These are phyloP conservation scores for Hapsidospora chrysogenum DNA, from an alignment of 495 filamentous ascomycete genomes.

Conservation along the genomic window DNA sequence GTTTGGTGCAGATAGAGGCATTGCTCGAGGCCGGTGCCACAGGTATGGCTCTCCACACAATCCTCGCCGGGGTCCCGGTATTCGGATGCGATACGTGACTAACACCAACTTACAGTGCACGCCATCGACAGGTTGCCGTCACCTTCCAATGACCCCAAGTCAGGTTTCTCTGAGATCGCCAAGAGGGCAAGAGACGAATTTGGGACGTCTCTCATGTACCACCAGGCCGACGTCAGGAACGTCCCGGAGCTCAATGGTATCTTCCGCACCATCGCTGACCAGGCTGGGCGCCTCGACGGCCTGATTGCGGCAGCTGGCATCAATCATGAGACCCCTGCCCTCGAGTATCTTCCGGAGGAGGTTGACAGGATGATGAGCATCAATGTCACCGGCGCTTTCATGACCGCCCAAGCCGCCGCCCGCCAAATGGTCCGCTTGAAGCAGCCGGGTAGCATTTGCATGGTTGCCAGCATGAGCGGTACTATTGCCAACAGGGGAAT, in stretches of 20 bases:
- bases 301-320: constrained; percentile 70
- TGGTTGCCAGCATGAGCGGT: constrained; percentile 70
- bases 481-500: constrained; percentile 53
- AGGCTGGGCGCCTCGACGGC: constrained; percentile 61
- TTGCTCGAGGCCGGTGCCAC: constrained; percentile 66
- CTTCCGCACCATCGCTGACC: constrained; percentile 48
- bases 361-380: constrained; percentile 50
- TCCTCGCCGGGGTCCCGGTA: too few species aligned
- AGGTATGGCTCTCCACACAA: constrained; percentile 19
- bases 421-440: constrained; percentile 52
- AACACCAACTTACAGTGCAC: constrained; percentile 39
- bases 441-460: constrained; percentile 44
- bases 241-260: constrained; percentile 48
- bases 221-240: constrained; percentile 74
- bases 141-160: constrained; percentile 16
- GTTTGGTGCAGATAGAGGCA: constrained; percentile 62
- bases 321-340: constrained; percentile 53
- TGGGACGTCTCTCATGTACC: constrained; percentile 56
- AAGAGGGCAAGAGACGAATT: constrained; percentile 46
- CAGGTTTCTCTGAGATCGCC: constrained; percentile 41
- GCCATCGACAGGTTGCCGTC: constrained; percentile 33
- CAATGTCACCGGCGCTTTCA: constrained; percentile 63
- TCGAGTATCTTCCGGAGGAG: constrained; percentile 50
- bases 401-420: constrained; percentile 62
- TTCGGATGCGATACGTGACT: too few species aligned